Evolutionary conservation across 208 protist species (phyloP), one percentile per base, ranked within the genome.

Genomic region (Crithidia brevicula): DNA sequence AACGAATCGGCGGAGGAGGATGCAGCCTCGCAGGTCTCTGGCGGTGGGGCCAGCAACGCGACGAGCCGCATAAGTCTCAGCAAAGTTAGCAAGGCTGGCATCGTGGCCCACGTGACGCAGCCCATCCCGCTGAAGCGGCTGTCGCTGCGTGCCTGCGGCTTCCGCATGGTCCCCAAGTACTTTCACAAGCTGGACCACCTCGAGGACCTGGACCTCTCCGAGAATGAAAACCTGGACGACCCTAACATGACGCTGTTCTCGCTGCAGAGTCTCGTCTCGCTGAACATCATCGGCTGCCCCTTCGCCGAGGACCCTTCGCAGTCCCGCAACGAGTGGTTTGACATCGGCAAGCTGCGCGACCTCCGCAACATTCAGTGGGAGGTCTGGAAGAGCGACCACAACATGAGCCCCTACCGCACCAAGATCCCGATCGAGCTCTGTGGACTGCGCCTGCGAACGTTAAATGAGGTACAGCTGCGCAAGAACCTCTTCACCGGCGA

Each of bases 241-340:
- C 84, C 86, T 3, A 94, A 94, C 79, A 84, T 96, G 85, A 96
- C 88, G 11, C 83, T 96, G 33, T 93, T 93, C 62, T 93, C 88
- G 15, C 74, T 96, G 22, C 70, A 79, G 27, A 87, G 81, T n/a
- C 65, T 96, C 28, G 77, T 87, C 28, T 69, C 83, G 50, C 77
- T 96, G 60, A 93, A 90, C 74, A 82, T 96, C 46, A 72, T 83
- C 6, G 91, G 86, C 43, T 96, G 91, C 77, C 91, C 88, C 3
- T 96, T 96, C 64, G 86, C 86, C 30, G 83, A 80, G 46, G 73
- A 93, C 58, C 78, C 78, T 3, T 66, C 66, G 31, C 70, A 60
- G 30, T 80, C 85, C 45, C 63, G 80, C 28, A 93, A 93, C 58
- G 91, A 94, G 71, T 96, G 91, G 91, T 94, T 90, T 54, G 88